Base-by-base conservation (phyloP, 768 basidiomycete species). In the Chalciporus sphaerocephalus region DNA sequence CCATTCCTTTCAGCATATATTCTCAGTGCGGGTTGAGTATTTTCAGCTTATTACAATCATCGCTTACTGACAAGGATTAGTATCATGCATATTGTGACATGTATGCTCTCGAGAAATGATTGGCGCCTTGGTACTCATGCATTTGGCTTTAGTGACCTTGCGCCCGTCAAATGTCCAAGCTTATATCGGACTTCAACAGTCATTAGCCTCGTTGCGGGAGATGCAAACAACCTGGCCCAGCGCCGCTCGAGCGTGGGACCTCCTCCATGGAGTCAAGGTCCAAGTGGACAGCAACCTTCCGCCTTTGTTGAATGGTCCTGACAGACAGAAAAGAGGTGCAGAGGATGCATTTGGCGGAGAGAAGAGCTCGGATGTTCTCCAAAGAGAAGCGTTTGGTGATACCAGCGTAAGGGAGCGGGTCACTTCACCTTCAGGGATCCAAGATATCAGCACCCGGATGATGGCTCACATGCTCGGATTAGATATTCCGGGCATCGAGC, bases 41-140 rank as follows among this genome's bases (percentile, higher is more conserved):
- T 27, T 30, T 49, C 5, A 13, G 38, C 21, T 13, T n/a, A 33
- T 42, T 33, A 17, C 4, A 5, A 32, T 5, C 30, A 8, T 20
- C 10, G 17, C 6, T 12, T 28, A 48, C 46, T 49, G 30, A 51
- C 23, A 6, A 46, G 30, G 38, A 47, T 38, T 17, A 88, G 87
- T 22, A 84, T 89, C 54, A 87, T 88, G 86, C 86, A 90, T 56
- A 76, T 87, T 34, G 68, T 86, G 53, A 85, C 85, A 15, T 58
- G 87, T 87, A 63, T 50, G 82, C 65, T 41, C 34, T 25, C 30
- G n/a, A 5, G 15, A 7, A 24, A 48, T 41, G 16, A 18, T 21
- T 38, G 6, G 6, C 38, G 41, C 24, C 25, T 23, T 41, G 42
- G 2, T n/a, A n/a, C 30, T 44, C 16, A 16, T 22, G 41, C 17